These are phyloP conservation scores for Aspergillus steynii DNA, from an alignment of 495 filamentous ascomycete genomes.

Conservation along the genomic window DNA sequence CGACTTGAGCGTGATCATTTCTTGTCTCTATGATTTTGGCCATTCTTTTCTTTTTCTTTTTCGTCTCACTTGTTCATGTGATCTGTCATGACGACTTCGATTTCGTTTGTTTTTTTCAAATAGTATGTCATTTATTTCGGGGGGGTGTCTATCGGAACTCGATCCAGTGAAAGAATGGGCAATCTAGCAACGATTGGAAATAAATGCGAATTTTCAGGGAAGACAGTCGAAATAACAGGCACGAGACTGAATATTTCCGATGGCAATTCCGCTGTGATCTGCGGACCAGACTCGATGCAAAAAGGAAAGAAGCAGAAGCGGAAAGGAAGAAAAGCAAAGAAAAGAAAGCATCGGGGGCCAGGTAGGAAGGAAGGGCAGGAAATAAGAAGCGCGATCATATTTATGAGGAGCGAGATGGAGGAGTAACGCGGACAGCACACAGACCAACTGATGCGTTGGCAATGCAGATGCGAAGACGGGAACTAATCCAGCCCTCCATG, in stretches of 20 bases:
- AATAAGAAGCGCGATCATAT: constrained; percentile 11
- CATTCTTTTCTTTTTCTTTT: constrained; percentile 10
- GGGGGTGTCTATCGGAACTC: background rate
- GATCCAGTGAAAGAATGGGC: background rate
- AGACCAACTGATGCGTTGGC: constrained; percentile 44
- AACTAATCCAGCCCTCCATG: constrained; percentile 26
- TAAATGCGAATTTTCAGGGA: background rate
- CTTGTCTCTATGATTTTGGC: constrained; percentile 4
- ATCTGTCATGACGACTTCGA: constrained; percentile 1
- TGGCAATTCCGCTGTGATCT: background rate
- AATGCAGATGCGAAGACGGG: constrained; percentile 34
- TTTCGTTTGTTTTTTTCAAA: constrained; percentile 10
- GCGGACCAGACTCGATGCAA: background rate
- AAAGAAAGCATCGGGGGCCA: background rate
- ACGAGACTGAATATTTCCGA: background rate
- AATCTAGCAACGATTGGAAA: background rate
- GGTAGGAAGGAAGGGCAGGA: background rate
- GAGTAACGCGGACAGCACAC: constrained; percentile 22
- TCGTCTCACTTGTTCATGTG: background rate
- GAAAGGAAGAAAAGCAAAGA: too few species aligned
- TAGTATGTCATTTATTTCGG: background rate
- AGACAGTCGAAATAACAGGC: background rate
- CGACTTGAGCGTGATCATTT: constrained; percentile 12
- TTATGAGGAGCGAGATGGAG: constrained; percentile 13
- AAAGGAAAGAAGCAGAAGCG: background rate